Evolutionary conservation across 805 yeast genomes (phyloP), one percentile per base, ranked within the genome.

Genomic region (Candida methanosorbosa): DNA sequence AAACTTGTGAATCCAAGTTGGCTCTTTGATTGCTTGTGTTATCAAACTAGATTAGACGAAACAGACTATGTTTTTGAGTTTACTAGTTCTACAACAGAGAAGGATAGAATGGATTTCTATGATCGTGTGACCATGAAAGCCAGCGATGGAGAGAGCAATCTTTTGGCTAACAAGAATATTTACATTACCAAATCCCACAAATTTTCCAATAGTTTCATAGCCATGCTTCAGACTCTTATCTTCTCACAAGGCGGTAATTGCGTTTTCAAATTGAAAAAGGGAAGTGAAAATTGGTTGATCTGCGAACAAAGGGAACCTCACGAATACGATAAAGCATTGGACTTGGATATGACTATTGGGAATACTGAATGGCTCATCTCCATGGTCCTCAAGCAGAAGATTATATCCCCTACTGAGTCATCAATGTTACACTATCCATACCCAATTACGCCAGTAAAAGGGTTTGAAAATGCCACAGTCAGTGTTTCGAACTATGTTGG

Each of bases 401-500:
- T 81, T 75, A 61, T 67, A 2, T 49, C 68, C 3, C 90, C 95
- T 0, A 45, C 48, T 8, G 47, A 51, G 1, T 55, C 54, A 25
- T 71, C 71, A 41, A 54, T 88, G 14, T 65, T 86, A 5, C 87
- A 82, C 46, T 75, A 77, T 48, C 97, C 97, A 0, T 62, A 66
- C 4, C 78, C 75, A 5, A 51, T 54, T 17, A 61, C 53, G 1
- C 76, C 76, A 0, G 45, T 85, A 2, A 62, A 70, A 2, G 75
- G 66, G 5, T 72, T 81, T 64, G 58, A 60, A 13, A 66, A 70
- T n/a, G 54, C 75, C 26, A 59, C 66, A 4, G 70, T 86, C 9
- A 68, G 86, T 9, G 71, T 84, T 3, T 79, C 96, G 0, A 85
- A 86, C 47, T 87, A 83, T 50, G 72, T 81, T 17, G 97, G 97